Conservation (phyloP, 164 flowering plant species). For the Macadamia integrifolia region DNA sequence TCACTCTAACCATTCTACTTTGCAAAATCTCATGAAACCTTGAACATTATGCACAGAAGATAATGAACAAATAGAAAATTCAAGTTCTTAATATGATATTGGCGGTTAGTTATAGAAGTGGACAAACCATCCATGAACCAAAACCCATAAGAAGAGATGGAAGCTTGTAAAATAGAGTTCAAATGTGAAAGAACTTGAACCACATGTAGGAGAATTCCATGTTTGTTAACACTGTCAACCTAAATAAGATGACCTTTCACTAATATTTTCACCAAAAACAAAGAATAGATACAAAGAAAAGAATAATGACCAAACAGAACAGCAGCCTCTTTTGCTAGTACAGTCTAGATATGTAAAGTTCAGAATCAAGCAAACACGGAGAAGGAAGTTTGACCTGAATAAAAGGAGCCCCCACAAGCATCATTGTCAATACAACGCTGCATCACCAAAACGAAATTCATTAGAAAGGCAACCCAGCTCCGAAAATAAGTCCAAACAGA, state of each 20-base stretch:
- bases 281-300: background rate
- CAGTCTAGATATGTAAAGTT: background rate
- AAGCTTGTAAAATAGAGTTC: conserved; percentile 70
- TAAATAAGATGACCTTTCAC: conserved; percentile 16
- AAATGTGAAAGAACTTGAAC: conserved; percentile 85
- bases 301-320: background rate
- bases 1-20: no score
- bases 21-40: no score
- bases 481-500: no score
- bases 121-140: conserved; percentile 95
- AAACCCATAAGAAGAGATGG: conserved; percentile 83
- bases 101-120: background rate
- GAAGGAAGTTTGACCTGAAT: conserved; percentile 28
- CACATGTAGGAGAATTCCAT: conserved; percentile 74
- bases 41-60: background rate
- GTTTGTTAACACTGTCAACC: conserved; percentile 85
- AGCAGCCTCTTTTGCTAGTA: no score
- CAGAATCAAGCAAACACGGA: background rate
- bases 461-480: no score
- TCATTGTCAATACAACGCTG: conserved; percentile 58
- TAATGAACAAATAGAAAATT: background rate
- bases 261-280: background rate
- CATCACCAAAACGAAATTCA: conserved; percentile 5
- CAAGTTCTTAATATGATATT: background rate
- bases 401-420: conserved; percentile 39